Conservation (phyloP, 352 stramenopile species). For the Aphanomyces euteiches region DNA sequence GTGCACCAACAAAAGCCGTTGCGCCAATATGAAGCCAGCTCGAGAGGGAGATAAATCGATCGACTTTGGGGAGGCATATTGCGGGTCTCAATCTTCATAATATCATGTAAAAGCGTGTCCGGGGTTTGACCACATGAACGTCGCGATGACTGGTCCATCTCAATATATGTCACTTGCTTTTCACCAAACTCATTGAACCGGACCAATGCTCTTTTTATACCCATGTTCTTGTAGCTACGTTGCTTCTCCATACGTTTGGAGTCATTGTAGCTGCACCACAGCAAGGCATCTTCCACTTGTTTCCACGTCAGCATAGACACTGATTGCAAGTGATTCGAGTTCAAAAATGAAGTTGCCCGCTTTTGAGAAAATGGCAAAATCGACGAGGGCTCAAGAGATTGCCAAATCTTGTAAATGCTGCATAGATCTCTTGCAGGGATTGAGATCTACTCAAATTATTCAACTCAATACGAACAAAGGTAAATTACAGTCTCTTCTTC, state of each 20-base stretch:
- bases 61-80: neutral
- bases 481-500: too few species aligned
- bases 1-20: conserved; percentile 19
- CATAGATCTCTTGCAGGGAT: conserved; percentile 11
- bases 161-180: conserved; percentile 18
- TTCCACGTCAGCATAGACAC: neutral
- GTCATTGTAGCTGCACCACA: neutral
- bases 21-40: conserved; percentile 5
- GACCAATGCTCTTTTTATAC: conserved; percentile 10
- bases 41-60: conserved; percentile 6
- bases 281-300: neutral
- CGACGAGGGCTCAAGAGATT: conserved; percentile 2
- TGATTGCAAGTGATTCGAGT: neutral
- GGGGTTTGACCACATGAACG: too few species aligned
- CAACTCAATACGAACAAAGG: too few species aligned
- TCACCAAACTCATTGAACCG: conserved; percentile 25
- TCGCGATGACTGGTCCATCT: neutral
- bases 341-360: neutral
- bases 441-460: conserved; percentile 2
- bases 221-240: conserved; percentile 7
- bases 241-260: neutral
- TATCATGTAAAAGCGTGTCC: too few species aligned
- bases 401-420: conserved; percentile 23
- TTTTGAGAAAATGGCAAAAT: conserved; percentile 4
- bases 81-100: too few species aligned